phyloP scores from a whole-genome alignment of 129 eudicot genomes.

The Cynara cardunculus region DNA sequence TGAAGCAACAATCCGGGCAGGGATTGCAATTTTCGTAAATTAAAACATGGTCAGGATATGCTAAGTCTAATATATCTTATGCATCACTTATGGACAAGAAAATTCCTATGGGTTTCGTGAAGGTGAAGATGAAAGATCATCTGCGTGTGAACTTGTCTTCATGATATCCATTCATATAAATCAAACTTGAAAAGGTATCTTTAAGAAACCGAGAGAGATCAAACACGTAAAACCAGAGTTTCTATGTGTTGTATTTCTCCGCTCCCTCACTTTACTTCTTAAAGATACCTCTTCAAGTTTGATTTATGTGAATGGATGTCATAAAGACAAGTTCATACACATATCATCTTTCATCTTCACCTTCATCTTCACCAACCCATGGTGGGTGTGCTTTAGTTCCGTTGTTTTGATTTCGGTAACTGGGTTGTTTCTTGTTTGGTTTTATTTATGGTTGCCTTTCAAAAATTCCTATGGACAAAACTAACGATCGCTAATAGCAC shows the following conservation, averaged over 20 bases:
- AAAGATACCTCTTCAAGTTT: background rate
- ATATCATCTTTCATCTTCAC: constrained; percentile 23
- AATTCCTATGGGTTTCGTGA: constrained; percentile 13
- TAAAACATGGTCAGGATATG: background rate
- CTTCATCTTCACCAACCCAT: constrained; percentile 19
- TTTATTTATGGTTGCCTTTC: background rate
- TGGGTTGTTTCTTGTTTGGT: background rate
- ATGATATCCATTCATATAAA: constrained; percentile 13
- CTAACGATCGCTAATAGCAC: background rate
- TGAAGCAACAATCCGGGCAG: background rate
- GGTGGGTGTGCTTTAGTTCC: background rate
- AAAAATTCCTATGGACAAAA: background rate
- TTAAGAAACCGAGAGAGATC: constrained; percentile 13
- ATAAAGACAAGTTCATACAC: constrained; percentile 28
- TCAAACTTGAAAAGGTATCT: background rate
- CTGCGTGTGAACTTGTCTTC: constrained; percentile 26
- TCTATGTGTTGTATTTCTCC: constrained; percentile 15
- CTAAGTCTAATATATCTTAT: background rate
- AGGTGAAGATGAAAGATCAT: constrained; percentile 19
- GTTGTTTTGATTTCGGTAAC: background rate
- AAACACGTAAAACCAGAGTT: constrained; percentile 21
- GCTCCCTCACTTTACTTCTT: background rate
- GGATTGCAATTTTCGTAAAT: background rate
- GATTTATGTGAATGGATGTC: background rate
- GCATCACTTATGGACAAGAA: constrained; percentile 10